A percentile compares a stretch with the other conserved stretches of the same genome.
These are phyloP conservation scores for Bimuria novae-zelandiae DNA, from an alignment of 2,329 filamentous ascomycete species.

Conservation along the genomic window DNA sequence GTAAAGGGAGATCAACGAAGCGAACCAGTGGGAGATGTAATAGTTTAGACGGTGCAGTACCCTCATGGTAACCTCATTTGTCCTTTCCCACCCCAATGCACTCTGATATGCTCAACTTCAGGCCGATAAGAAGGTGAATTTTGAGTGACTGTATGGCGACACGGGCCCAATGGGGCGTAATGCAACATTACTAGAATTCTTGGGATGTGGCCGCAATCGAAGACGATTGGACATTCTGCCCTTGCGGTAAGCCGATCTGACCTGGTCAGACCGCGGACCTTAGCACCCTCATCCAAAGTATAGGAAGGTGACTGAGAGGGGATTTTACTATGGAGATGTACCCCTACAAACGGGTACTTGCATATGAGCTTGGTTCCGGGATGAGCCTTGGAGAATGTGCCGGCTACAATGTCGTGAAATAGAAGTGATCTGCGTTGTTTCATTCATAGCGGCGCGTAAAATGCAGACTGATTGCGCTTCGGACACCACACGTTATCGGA, in stretches of 20 bases:
- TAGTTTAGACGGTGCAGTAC: conserved; percentile 11
- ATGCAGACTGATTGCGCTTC: conserved; percentile 4
- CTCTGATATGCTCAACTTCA: conserved; percentile 14
- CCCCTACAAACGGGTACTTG: conserved; percentile 14
- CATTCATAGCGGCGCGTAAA: conserved; percentile 8
- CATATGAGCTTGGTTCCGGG: conserved; percentile 2
- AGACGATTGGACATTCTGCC: neutral
- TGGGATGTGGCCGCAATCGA: neutral
- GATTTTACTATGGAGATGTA: conserved; percentile 13
- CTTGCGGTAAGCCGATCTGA: neutral
- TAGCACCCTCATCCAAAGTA: neutral
- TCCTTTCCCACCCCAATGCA: conserved; percentile 10
- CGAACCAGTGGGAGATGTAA: conserved; percentile 24
- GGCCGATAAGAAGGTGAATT: conserved; percentile 15
- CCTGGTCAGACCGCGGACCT: conserved; percentile 13
- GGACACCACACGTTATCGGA: conserved; percentile 5
- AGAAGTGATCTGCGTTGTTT: conserved; percentile 11
- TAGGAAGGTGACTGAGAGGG: conserved; percentile 9
- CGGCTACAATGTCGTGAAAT: neutral
- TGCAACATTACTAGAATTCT: neutral
- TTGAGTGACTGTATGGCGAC: conserved; percentile 1
- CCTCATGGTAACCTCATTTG: conserved; percentile 16
- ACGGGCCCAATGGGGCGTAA: neutral
- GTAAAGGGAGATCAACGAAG: conserved; percentile 27
- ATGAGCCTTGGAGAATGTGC: neutral